Percentiles rank a stretch among this genome's conserved stretches.
Conservation (phyloP, 2,329 filamentous ascomycete species). For the Canariomyces notabilis region DNA sequence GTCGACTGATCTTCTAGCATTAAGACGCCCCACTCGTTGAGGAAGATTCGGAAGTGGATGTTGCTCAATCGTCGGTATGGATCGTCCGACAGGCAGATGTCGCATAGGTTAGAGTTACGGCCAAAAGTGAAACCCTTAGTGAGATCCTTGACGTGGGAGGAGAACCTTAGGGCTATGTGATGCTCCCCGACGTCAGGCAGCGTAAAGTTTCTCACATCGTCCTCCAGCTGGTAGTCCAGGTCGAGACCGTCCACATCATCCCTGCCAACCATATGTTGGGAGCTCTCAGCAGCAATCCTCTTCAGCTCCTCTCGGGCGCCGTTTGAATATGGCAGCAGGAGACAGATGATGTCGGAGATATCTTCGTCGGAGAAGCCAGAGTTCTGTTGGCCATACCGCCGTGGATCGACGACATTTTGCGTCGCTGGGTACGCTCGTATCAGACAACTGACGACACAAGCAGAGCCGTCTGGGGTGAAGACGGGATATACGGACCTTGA, state of each 20-base stretch:
- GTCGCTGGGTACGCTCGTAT: slow-evolving; percentile 49
- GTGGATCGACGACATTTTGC: slow-evolving; percentile 75
- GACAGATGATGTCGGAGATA: slow-evolving; percentile 81
- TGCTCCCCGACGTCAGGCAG: slow-evolving; percentile 49
- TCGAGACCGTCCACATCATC: slow-evolving; percentile 47
- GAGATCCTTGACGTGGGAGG: slow-evolving; percentile 64
- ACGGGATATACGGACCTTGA: slow-evolving; percentile 20
- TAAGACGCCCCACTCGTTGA: slow-evolving; percentile 78
- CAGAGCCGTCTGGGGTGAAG: not conserved
- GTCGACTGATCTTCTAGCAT: slow-evolving; percentile 94
- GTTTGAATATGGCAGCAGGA: slow-evolving; percentile 74
- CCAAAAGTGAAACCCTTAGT: slow-evolving; percentile 79
- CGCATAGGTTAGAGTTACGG: slow-evolving; percentile 65
- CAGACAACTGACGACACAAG: slow-evolving; percentile 1
- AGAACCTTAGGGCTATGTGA: slow-evolving; percentile 77
- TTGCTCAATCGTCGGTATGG: slow-evolving; percentile 77
- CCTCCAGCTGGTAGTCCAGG: slow-evolving; percentile 47
- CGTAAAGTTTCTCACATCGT: slow-evolving; percentile 44
- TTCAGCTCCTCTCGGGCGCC: slow-evolving; percentile 67
- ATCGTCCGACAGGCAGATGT: slow-evolving; percentile 64
- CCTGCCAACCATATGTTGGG: slow-evolving; percentile 45
- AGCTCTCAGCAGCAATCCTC: slow-evolving; percentile 43
- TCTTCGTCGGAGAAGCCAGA: slow-evolving; percentile 80
- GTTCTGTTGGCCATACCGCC: slow-evolving; percentile 71
- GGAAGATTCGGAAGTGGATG: slow-evolving; percentile 88